Conservation (phyloP, 345 rosid genomes). For the Kandelia obovata region DNA sequence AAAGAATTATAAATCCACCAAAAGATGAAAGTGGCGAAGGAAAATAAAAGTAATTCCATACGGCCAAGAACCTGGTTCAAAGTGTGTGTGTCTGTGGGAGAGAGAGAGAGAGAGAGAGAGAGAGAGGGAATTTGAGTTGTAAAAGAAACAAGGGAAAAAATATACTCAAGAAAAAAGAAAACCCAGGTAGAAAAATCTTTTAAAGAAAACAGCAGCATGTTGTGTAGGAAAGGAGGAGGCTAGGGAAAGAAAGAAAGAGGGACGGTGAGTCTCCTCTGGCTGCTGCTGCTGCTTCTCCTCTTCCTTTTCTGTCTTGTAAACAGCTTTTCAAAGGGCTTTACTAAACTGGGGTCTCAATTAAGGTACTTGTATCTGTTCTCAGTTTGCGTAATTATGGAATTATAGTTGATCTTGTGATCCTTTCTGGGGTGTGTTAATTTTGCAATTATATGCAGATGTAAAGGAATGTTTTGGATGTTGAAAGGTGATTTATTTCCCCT, state of each 20-base stretch:
- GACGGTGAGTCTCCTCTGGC: constrained; percentile 30
- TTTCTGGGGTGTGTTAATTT: constrained; percentile 17
- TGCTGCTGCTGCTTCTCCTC: constrained; percentile 10
- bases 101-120: background rate
- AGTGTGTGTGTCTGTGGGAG: background rate
- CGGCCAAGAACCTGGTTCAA: constrained; percentile 25
- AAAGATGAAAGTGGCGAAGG: constrained; percentile 21
- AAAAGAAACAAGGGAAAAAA: background rate
- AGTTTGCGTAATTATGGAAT: background rate
- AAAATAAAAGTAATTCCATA: constrained; percentile 21
- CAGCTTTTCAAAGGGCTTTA: constrained; percentile 29
- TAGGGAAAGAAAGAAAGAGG: constrained; percentile 22
- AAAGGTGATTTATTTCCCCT: constrained; percentile 12
- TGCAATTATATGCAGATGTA: constrained; percentile 9
- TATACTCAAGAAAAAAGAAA: background rate
- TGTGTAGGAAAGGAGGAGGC: constrained; percentile 24
- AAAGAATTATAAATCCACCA: constrained; percentile 31
- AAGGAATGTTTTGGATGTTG: constrained; percentile 5
- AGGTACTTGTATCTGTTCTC: constrained; percentile 9
- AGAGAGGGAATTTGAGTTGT: background rate
- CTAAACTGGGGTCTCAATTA: constrained; percentile 24
- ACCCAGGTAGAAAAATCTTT: background rate
- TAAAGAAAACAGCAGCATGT: constrained; percentile 16
- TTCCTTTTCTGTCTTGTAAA: constrained; percentile 5
- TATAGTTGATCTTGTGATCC: constrained; percentile 12